These are phyloP conservation scores for Athelia psychrophila DNA, from an alignment of 1,284 basidiomycete species.

Conservation along the genomic window DNA sequence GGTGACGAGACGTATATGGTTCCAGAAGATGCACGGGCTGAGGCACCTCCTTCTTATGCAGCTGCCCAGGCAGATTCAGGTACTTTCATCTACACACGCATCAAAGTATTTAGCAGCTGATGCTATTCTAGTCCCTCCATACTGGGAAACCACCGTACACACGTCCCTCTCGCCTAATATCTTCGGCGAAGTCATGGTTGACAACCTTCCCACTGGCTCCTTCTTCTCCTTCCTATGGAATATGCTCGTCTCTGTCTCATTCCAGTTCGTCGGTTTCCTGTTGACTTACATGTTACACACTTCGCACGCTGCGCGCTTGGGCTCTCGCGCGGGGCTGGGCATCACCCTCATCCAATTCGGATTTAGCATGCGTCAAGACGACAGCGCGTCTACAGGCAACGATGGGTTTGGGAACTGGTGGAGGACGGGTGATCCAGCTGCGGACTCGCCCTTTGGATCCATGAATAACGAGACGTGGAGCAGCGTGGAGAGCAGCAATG, in stretches of 20 bases:
- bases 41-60: constrained; percentile 62
- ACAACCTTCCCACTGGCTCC: constrained; percentile 74
- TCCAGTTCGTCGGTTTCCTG: constrained; percentile 97
- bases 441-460: constrained; percentile 7
- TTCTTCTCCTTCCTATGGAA: constrained; percentile 92
- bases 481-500: constrained; percentile 1
- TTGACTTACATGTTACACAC: constrained; percentile 93
- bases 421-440: constrained; percentile 22
- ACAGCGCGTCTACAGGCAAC: constrained; percentile 17
- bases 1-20: constrained; percentile 72
- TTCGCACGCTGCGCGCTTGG: constrained; percentile 94
- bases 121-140: constrained; percentile 79
- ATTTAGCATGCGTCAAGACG: constrained; percentile 66
- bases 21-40: constrained; percentile 79
- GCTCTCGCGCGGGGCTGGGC: constrained; percentile 92
- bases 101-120: background rate
- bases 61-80: constrained; percentile 1
- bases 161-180: constrained; percentile 61
- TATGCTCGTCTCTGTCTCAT: constrained; percentile 89
- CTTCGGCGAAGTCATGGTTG: constrained; percentile 72
- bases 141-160: constrained; percentile 97
- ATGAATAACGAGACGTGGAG: background rate
- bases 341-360: constrained; percentile 96
- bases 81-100: background rate
- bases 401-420: constrained; percentile 24